Base-by-base conservation (phyloP, 495 filamentous ascomycete genomes). In the Aspergillus homomorphus region DNA sequence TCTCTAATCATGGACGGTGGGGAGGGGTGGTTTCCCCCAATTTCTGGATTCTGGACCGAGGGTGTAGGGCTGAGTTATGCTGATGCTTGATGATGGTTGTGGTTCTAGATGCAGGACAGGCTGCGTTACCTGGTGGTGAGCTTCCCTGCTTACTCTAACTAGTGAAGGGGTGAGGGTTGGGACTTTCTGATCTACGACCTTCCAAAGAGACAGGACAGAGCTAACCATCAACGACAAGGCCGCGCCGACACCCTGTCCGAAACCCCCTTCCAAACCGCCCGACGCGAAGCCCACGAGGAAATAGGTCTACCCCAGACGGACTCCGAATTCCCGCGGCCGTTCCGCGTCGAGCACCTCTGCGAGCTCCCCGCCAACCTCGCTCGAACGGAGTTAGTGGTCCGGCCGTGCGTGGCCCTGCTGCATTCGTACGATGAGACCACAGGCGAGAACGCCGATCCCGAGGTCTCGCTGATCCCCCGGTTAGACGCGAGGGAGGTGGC, bases 231-330 rank as follows among this genome's bases (percentile, higher is more conserved):
- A n/a, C 23, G 23, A 33, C 6, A 57, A 80, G 75, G 80, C 45
- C 82, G 82, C 73, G 76, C 81, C 53, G 79, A 82, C 61, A 64
- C 68, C 2, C 56, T 74, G 4, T 22, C 65, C 18, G 83, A 84
- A 65, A 78, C 77, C 2, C 69, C 80, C 69, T 86, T 88, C 69
- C 79, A 89, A 67, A 94, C 91, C 48, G 90, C 92, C 21, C 85
- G 91, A 19, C 84, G 92, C 67, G 92, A 96, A 80, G 91, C 92
- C 14, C 85, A 79, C 66, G 92, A 96, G 66, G 92, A 96, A 73
- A 96, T 96, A 68, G 92, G 92, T 1, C 83, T 96, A 0, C 88
- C 92, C 8, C 77, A 83, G 52, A 81, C 84, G 62, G 76, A 84
- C 64, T 64, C 73, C 44, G 77, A 80, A 54, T 75, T 94, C 14